Percentiles rank a stretch among this genome's conserved stretches.
Evolutionary conservation across 139 green algal species (phyloP).

Genomic region (Parachlorella kessleri): DNA sequence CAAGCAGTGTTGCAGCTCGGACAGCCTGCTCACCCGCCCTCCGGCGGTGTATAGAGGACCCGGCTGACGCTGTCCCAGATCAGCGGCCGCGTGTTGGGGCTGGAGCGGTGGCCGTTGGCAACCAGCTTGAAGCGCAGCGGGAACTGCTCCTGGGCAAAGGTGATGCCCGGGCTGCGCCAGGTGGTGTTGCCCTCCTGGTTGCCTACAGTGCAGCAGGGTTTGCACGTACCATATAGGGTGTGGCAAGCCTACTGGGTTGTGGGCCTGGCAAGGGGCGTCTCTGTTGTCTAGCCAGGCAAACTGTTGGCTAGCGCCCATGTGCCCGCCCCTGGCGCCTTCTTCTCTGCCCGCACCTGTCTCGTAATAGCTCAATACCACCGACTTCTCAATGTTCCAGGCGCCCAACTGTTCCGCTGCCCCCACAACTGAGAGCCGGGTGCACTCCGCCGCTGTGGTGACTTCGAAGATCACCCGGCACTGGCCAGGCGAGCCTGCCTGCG

Average conservation of each 20-base stretch:
- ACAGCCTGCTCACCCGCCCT: slow-evolving; percentile 24
- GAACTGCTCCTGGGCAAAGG: slow-evolving; percentile 22
- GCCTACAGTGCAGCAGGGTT: neutral
- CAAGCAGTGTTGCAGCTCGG: no score
- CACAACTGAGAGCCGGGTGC: neutral
- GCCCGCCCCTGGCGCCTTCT: no score
- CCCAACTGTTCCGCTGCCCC: slow-evolving; percentile 8
- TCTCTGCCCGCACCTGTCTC: no score
- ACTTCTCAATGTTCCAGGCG: neutral
- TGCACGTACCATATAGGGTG: neutral
- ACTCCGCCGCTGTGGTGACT: neutral
- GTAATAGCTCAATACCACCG: neutral
- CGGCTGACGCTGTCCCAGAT: slow-evolving; percentile 39
- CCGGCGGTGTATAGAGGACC: neutral
- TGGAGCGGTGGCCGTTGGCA: slow-evolving; percentile 50
- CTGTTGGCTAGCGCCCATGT: no score
- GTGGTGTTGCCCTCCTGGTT: slow-evolving; percentile 19
- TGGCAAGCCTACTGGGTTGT: neutral
- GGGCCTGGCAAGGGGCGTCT: no score
- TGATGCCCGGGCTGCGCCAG: slow-evolving; percentile 4
- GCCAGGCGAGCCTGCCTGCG: neutral
- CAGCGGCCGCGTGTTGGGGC: slow-evolving; percentile 49
- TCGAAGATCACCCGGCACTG: neutral
- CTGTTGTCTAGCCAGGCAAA: no score
- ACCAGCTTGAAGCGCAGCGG: slow-evolving; percentile 40